A percentile compares a stretch with the other conserved stretches of the same genome.
Evolutionary conservation across 2,329 filamentous ascomycete genomes (phyloP).

Genomic region (Neopestalotiopsis sp.): DNA sequence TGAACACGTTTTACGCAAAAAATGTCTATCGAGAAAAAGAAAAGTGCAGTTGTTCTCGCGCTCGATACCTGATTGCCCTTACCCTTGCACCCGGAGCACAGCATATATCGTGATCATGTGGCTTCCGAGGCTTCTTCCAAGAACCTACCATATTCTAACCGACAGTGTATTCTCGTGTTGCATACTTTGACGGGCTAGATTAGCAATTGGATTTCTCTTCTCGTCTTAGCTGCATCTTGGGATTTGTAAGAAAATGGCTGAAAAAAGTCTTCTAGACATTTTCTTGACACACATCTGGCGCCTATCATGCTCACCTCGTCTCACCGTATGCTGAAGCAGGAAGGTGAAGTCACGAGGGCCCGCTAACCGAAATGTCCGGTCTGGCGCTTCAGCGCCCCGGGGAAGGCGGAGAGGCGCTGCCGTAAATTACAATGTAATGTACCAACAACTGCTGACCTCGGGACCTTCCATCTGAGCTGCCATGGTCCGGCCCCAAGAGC

Average conservation of each 20-base stretch:
- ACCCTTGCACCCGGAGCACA: neutral
- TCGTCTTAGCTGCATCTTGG: neutral
- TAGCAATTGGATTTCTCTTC: neutral
- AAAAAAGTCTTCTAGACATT: neutral
- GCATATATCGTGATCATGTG: neutral
- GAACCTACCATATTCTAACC: neutral
- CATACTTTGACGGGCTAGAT: too few species aligned
- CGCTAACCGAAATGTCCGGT: neutral
- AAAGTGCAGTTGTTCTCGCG: neutral
- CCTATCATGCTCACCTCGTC: neutral
- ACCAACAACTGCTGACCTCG: neutral
- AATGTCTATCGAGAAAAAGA: neutral
- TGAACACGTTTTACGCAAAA: neutral
- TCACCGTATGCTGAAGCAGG: constrained; percentile 14
- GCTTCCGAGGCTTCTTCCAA: neutral
- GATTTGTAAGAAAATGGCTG: neutral
- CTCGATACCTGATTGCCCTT: neutral
- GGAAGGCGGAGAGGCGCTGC: neutral
- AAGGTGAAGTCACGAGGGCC: constrained; percentile 9
- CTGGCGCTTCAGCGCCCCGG: neutral
- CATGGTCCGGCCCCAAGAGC: neutral
- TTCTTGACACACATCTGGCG: constrained; percentile 11
- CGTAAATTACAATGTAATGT: neutral
- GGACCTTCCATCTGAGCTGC: constrained; percentile 11
- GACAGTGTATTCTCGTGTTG: too few species aligned